These are phyloP conservation scores for Tympanopsis confertula DNA, from an alignment of 2,329 filamentous ascomycete species.

Conservation along the genomic window DNA sequence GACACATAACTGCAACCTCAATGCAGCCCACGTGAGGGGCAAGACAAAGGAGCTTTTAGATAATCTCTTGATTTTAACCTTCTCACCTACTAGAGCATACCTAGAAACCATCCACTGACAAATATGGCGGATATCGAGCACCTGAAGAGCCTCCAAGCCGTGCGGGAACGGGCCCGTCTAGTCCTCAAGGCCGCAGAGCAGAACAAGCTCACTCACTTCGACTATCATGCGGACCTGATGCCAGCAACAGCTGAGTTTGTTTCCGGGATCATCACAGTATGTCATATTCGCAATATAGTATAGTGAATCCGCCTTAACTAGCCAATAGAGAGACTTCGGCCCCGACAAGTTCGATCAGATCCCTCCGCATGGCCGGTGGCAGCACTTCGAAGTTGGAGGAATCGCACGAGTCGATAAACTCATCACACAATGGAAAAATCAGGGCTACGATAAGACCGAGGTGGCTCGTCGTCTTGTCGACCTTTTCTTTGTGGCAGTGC, in stretches of 20 bases:
- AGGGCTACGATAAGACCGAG: conserved; percentile 28
- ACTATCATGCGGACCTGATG: conserved; percentile 24
- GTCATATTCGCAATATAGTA: neutral
- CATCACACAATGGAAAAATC: conserved; percentile 29
- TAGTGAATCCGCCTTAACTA: neutral
- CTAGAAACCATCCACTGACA: too few relatives aligned
- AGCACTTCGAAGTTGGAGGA: conserved; percentile 43
- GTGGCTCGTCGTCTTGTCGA: conserved; percentile 42
- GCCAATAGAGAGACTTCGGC: conserved; percentile 33
- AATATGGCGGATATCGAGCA: conserved; percentile 16
- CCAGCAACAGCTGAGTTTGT: conserved; percentile 28
- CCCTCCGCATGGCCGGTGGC: conserved; percentile 43
- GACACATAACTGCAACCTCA: too few relatives aligned
- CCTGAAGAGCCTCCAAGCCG: conserved; percentile 20
- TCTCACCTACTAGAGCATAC: too few relatives aligned
- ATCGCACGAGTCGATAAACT: conserved; percentile 33
- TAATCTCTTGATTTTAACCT: too few relatives aligned
- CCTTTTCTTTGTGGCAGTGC: conserved; percentile 48
- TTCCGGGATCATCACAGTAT: conserved; percentile 26
- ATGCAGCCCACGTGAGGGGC: too few relatives aligned
- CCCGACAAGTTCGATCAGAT: conserved; percentile 32
- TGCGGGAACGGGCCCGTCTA: conserved; percentile 19
- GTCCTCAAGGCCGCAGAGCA: conserved; percentile 22
- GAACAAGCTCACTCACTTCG: conserved; percentile 26
- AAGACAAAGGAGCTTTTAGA: too few relatives aligned